Base-by-base conservation (phyloP, 1,284 basidiomycete species). In the Rugosomyces carneus region DNA sequence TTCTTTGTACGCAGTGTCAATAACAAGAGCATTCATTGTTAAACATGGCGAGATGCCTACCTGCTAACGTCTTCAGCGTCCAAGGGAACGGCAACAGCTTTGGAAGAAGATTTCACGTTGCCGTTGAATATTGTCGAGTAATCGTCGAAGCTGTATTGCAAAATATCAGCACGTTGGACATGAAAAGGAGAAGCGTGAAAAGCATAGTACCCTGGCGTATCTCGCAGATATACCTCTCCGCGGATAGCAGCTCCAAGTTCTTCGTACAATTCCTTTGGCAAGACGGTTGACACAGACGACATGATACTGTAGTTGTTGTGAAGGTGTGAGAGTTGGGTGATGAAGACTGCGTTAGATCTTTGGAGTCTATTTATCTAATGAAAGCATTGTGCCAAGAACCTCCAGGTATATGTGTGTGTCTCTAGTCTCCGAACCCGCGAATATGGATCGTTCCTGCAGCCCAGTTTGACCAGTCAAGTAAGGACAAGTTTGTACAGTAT, bases 111-210 rank as follows among this genome's bases (percentile, higher is more conserved):
- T 44, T 76, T 69, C 41, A 90, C 75, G 47, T 86, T 87, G 6
- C 87, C 88, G 51, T 91, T 91, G 71, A 90, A 91, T 45, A 89
- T 78, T 44, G 66, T 74, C 1, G 81, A 72, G 44, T 79, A 78
- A 24, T 78, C 72, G 8, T 60, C 48, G 59, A 89, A 90, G 24
- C 87, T 89, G 51, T 11, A 27, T 6, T 8, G 21, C 21, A 23
- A 23, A 23, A 37, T 2, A 37, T 52, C 19, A 49, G 39, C 23
- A 39, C 32, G 5, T 7, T 15, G 38, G 34, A 11, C 15, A 26
- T 15, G 36, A 42, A 21, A 37, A 43, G 32, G 20, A 21, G 18
- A 37, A 56, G 16, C n/a, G 8, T 8, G n/a, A n/a, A n/a, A n/a
- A 15, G 42, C 13, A 20, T 67, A 42, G n/a, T 53, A 78, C 78